Evolutionary conservation across 306 rosid genomes (phyloP), one percentile per base, ranked within the genome.

Genomic region (Inga leiocalycina): DNA sequence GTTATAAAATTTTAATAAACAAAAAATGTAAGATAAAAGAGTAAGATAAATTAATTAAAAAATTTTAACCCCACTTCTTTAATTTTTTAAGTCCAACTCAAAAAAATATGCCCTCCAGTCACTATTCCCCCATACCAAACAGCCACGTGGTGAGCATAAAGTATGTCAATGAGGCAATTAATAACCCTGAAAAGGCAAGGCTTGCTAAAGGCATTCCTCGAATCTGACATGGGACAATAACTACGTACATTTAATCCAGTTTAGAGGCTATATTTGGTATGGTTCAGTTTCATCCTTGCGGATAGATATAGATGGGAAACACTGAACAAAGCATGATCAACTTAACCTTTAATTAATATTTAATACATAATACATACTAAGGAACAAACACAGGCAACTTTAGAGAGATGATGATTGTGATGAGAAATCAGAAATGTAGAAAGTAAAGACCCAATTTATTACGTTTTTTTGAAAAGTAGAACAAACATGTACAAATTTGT

Each of bases 401-500:
- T 12, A 12, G 4, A 13, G 41, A 75, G 62, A 79, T 39, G 22
- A 20, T 46, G 22, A 20, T 46, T 45, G 44, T 32, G 54, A 79
- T 32, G 54, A 82, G 71, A 69, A 79, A 57, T 74, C 8, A 22
- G 30, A 59, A 10, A 67, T 48, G 49, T 30, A 80, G 41, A 57
- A 75, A 64, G 79, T 70, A 43, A 11, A 67, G 74, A 37, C 83
- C 66, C 49, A 20, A 61, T 48, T 52, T 61, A 39, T 79, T 30
- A 46, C 75, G 20, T 41, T 68, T 79, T 75, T 78, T n/a, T 8
- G 0, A 24, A 37, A 44, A 10, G 72, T 27, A 10, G 82, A 61
- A 75, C 81, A 86, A 81, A 67, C 41, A 41, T 34, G 46, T 67
- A 37, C 44, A 79, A 70, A 69, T 82, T 82, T 70, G 84, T 51